Base-by-base conservation (phyloP, 2,329 filamentous ascomycete species). In the Cladophialophora yegresii region DNA sequence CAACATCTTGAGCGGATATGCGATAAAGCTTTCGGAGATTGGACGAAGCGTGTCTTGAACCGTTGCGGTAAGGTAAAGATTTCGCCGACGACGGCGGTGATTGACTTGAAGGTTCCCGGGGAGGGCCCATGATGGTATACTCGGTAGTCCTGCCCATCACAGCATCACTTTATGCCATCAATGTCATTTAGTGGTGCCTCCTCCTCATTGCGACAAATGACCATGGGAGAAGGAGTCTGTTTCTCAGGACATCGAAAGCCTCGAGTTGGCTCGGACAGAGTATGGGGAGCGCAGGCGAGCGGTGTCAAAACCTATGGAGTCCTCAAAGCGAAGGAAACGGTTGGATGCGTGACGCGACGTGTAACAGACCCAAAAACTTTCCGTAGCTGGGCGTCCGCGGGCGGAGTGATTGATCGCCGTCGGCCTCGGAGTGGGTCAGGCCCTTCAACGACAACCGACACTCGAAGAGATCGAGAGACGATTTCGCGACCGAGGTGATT, bases 21-120 rank as follows among this genome's bases (percentile, higher is more conserved):
- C 66, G 65, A 63, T 71, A 71, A 20, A 69, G 64, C 4, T 53
- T 64, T 16, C 70, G 63, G 20, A 71, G 57, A 54, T 67, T 70
- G 13, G 67, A 47, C 30, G 68, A 66, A 9, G 43, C 54, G 9
- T 28, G 50, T 57, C 61, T 67, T 10, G 66, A 61, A n/a, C 66
- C 60, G 23, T 56, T 65, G 20, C 68, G 63, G 54, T 64, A 64
- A 22, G 68, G 64, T 20, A 66, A 36, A 33, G 64, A 65, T 22
- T 65, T 68, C 7, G 60, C 36, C 13, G 54, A 33, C 16, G 62
- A 55, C 12, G 57, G 56, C 30, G 58, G 57, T 23, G 59, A 65
- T 6, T 47, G 59, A 62, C 32, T 54, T 33, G 28, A 30, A 43
- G 58, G 45, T 30, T 64, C 58, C 28, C 32, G 57, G 23, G 54